Conservation (phyloP, 176 grass and related monocot species). For the Dactylis glomerata region DNA sequence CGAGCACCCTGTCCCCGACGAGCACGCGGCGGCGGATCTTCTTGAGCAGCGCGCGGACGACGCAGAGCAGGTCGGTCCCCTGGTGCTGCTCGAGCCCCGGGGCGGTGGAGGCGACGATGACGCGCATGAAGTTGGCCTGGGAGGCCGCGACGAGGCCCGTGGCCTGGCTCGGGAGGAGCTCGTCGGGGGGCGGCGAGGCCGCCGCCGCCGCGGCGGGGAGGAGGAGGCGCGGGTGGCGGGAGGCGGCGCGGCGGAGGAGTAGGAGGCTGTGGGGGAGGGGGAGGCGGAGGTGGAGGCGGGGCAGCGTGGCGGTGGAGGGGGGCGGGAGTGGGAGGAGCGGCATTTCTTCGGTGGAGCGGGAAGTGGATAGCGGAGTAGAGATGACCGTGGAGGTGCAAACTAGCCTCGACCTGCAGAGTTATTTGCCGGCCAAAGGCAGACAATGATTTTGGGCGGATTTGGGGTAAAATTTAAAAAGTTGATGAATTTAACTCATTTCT, state of each 20-base stretch:
- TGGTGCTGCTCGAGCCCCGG: constrained; percentile 35
- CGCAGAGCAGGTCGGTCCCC: constrained; percentile 78
- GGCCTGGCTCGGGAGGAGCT: constrained; percentile 68
- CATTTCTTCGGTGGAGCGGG: constrained; percentile 16
- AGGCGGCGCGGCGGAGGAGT: constrained; percentile 18
- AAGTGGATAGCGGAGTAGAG: constrained; percentile 10
- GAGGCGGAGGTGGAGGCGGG: constrained; percentile 1
- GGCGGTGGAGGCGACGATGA: constrained; percentile 60
- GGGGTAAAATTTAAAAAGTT: too few species aligned
- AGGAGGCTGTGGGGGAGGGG: neutral
- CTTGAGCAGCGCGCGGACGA: constrained; percentile 83
- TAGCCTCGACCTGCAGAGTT: neutral
- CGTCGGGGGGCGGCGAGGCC: neutral
- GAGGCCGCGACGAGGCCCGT: constrained; percentile 73
- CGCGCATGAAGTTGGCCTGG: constrained; percentile 97
- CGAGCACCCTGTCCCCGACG: constrained; percentile 81
- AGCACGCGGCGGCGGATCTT: constrained; percentile 90
- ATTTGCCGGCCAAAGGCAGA: neutral
- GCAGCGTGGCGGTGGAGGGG: constrained; percentile 5
- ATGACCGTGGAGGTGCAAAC: neutral
- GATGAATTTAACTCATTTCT: too few species aligned
- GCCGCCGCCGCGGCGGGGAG: neutral
- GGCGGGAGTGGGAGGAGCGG: neutral
- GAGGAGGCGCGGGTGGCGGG: constrained; percentile 37
- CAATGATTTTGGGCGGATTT: neutral